These are phyloP conservation scores for Boletellus sp. DNA, from an alignment of 768 basidiomycete genomes.

Conservation along the genomic window DNA sequence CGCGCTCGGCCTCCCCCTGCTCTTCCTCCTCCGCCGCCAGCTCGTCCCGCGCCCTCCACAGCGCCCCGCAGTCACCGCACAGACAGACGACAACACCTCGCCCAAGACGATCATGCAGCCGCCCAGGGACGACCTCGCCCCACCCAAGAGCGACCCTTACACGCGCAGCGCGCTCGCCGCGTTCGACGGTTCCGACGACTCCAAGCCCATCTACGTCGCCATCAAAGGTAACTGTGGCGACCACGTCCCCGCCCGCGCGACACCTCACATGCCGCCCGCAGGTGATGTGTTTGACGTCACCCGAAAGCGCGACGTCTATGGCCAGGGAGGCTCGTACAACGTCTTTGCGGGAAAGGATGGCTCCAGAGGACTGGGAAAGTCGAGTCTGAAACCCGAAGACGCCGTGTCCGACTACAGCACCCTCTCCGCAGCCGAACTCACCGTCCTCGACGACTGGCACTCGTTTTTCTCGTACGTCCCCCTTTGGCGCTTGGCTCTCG, in stretches of 20 bases:
- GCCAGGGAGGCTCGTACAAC: conserved; percentile 71
- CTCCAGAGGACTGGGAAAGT: conserved; percentile 84
- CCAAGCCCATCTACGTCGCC: conserved; percentile 81
- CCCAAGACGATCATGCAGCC: conserved; percentile 72
- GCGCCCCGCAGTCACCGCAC: conserved; percentile 7
- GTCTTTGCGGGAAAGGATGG: conserved; percentile 95
- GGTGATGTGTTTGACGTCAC: conserved; percentile 91
- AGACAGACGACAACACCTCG: conserved; percentile 26
- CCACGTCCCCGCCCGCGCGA: not conserved
- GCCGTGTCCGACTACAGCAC: conserved; percentile 83
- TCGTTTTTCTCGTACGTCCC: conserved; percentile 76
- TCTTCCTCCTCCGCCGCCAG: conserved; percentile 24
- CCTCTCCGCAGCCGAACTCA: conserved; percentile 66
- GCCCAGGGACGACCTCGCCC: conserved; percentile 52
- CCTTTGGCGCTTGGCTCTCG: no score
- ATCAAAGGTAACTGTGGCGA: conserved; percentile 79
- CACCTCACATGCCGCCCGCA: conserved; percentile 24
- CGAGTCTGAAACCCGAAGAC: conserved; percentile 80
- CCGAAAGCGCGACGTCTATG: conserved; percentile 84
- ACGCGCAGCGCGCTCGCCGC: conserved; percentile 62
- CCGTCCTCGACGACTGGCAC: conserved; percentile 87
- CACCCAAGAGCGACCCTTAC: conserved; percentile 78
- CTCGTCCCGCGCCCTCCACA: conserved; percentile 2
- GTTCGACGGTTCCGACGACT: conserved; percentile 65
- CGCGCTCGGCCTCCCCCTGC: conserved; percentile 29